Evolutionary conservation across 345 rosid species (phyloP).

Genomic region (Eucalyptus coolabah): DNA sequence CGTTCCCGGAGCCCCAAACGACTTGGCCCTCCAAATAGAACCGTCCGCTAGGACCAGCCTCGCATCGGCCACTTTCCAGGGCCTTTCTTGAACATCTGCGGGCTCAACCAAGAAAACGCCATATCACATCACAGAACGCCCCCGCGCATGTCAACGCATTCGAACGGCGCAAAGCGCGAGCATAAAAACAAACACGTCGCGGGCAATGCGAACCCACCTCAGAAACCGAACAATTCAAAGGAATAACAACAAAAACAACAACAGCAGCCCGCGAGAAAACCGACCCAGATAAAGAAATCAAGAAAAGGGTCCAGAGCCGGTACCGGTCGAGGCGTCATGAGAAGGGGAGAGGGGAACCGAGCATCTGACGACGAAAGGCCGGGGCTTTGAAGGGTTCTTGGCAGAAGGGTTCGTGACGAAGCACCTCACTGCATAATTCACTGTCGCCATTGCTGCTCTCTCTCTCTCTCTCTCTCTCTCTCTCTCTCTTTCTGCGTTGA

Average conservation of each 20-base stretch:
- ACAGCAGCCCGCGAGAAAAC: background rate
- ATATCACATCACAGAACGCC: background rate
- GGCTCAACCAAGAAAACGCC: background rate
- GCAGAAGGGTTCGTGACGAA: background rate
- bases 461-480: background rate
- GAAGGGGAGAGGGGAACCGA: slow-evolving; percentile 29
- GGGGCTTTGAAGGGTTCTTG: background rate
- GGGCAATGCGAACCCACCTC: background rate
- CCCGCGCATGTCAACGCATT: background rate
- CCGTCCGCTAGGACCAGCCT: slow-evolving; percentile 94
- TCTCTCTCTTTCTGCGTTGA: background rate
- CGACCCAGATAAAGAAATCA: background rate
- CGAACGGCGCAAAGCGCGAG: background rate
- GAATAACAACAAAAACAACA: background rate
- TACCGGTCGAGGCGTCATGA: slow-evolving; percentile 38
- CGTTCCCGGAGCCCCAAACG: slow-evolving; percentile 92
- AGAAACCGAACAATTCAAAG: background rate
- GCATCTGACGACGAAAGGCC: slow-evolving; percentile 36
- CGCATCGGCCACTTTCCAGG: slow-evolving; percentile 78
- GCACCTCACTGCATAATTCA: background rate
- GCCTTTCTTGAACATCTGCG: slow-evolving; percentile 52
- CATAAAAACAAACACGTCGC: background rate
- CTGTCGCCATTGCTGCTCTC: background rate
- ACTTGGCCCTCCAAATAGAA: slow-evolving; percentile 88
- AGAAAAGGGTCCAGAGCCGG: background rate